Conservation (phyloP, 768 basidiomycete genomes). For the Galerina sulciceps region DNA sequence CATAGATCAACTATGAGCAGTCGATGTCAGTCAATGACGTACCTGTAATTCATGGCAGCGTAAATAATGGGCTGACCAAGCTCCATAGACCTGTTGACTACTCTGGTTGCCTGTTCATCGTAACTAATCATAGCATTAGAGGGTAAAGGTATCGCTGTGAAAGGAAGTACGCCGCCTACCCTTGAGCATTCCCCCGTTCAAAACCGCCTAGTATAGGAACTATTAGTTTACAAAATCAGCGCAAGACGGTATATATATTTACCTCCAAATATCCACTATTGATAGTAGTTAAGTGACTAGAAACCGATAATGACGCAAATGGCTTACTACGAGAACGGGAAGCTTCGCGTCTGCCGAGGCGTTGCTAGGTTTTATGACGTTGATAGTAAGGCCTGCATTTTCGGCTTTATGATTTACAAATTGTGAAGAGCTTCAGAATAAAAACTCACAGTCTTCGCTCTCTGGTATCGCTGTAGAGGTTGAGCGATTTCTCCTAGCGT, state of each 20-base stretch:
- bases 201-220: constrained; percentile 26
- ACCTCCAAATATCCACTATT: constrained; percentile 52
- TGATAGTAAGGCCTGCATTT: constrained; percentile 44
- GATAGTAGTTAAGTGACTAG: neutral
- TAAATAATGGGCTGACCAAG: constrained; percentile 51
- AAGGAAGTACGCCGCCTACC: constrained; percentile 6
- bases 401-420: neutral
- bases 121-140: constrained; percentile 29
- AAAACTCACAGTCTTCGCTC: constrained; percentile 24
- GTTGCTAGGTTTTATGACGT: constrained; percentile 46
- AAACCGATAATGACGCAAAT: neutral
- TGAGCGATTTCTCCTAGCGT: neutral
- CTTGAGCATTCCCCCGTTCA: constrained; percentile 27
- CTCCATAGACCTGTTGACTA: constrained; percentile 48
- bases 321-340: constrained; percentile 52
- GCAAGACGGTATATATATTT: neutral
- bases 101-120: constrained; percentile 35
- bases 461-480: constrained; percentile 4
- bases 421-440: neutral
- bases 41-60: constrained; percentile 58
- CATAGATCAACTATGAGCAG: neutral
- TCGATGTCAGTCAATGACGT: neutral
- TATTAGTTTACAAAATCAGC: neutral
- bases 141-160: no score
- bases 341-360: constrained; percentile 39